These are phyloP conservation scores for Cinchona pubescens DNA, from an alignment of 257 asterid species.

Conservation along the genomic window DNA sequence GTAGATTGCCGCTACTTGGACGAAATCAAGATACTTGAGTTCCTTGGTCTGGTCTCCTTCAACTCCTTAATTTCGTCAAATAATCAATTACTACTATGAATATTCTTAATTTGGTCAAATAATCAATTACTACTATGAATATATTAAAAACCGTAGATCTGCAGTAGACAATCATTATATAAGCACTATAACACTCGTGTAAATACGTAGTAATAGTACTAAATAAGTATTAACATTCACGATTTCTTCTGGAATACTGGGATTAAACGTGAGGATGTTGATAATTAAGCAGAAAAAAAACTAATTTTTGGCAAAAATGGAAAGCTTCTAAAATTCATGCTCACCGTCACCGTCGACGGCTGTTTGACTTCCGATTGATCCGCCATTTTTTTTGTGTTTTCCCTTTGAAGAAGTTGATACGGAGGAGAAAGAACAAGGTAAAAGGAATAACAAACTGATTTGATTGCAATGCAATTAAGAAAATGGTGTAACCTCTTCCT, in stretches of 20 bases:
- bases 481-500: slow-evolving; percentile 6
- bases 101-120: slow-evolving; percentile 18
- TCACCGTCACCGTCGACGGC: slow-evolving; percentile 29
- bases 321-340: neutral
- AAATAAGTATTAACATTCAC: too few species aligned
- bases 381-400: slow-evolving; percentile 35
- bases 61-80: slow-evolving; percentile 24
- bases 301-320: too few species aligned
- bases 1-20: slow-evolving; percentile 49
- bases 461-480: neutral
- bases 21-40: slow-evolving; percentile 65
- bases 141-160: too few species aligned
- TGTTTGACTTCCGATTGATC: slow-evolving; percentile 45
- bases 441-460: too few species aligned
- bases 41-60: slow-evolving; percentile 35
- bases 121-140: neutral
- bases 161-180: neutral
- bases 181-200: too few species aligned
- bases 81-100: too few species aligned
- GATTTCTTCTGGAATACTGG: too few species aligned
- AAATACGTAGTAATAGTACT: too few species aligned
- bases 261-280: too few species aligned
- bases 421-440: neutral
- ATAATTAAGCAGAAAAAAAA: too few species aligned
- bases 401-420: neutral